Conservation (phyloP, 805 yeast species). For the Candida chauliodis region DNA sequence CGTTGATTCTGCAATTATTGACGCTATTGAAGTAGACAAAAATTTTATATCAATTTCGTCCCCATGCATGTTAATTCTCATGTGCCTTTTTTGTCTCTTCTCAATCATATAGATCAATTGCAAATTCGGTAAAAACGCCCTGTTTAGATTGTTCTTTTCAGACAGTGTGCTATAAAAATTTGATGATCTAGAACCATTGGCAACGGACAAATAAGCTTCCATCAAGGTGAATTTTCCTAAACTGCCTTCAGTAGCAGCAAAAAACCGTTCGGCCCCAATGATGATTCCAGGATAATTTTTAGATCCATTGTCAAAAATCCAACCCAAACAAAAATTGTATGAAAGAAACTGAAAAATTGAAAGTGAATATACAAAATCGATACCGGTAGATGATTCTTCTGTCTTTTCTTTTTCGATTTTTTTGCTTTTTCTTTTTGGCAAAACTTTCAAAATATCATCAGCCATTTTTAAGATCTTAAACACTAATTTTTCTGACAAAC, state of each 20-base stretch:
- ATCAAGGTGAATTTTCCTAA: conserved; percentile 66
- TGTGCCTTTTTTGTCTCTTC: conserved; percentile 25
- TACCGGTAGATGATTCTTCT: neutral
- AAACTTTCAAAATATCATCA: conserved; percentile 19
- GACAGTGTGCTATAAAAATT: conserved; percentile 46
- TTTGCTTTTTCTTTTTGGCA: conserved; percentile 3
- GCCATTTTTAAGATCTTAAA: conserved; percentile 34
- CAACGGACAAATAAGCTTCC: conserved; percentile 69
- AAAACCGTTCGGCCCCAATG: conserved; percentile 71
- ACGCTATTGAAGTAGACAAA: conserved; percentile 49
- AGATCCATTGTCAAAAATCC: conserved; percentile 57
- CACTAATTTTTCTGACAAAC: conserved; percentile 51
- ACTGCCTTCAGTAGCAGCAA: conserved; percentile 57
- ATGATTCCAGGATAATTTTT: conserved; percentile 67
- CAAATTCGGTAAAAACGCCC: conserved; percentile 68
- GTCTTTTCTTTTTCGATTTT: neutral
- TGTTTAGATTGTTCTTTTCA: conserved; percentile 47
- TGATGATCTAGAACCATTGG: conserved; percentile 54
- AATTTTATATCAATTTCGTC: conserved; percentile 67
- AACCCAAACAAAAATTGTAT: conserved; percentile 69
- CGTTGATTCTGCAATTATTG: conserved; percentile 49
- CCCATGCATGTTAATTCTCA: conserved; percentile 56
- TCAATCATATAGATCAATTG: conserved; percentile 49
- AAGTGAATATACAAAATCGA: conserved; percentile 17
- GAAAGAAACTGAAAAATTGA: conserved; percentile 58